Evolutionary conservation across 805 yeast species (phyloP).

Genomic region (Suhomyces faveliae): DNA sequence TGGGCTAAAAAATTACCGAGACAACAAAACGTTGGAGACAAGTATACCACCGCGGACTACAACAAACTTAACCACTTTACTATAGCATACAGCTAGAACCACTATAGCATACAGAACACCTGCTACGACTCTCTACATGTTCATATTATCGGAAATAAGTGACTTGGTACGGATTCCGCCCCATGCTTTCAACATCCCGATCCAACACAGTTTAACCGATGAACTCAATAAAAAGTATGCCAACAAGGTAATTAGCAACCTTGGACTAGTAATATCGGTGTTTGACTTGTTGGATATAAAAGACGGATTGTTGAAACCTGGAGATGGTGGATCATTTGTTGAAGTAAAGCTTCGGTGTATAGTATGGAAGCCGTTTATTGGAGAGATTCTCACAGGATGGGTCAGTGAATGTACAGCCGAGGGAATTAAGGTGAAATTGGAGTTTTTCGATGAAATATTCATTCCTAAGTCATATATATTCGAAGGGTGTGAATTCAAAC

Average conservation of each 20-base stretch:
- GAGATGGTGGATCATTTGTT: slow-evolving; percentile 87
- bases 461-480: slow-evolving; percentile 82
- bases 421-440: slow-evolving; percentile 82
- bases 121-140: slow-evolving; percentile 50
- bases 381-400: slow-evolving; percentile 92
- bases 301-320: slow-evolving; percentile 88
- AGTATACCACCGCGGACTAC: background rate
- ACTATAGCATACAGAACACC: no score
- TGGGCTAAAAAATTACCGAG: background rate
- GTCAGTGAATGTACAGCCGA: slow-evolving; percentile 83
- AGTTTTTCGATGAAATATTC: slow-evolving; percentile 88
- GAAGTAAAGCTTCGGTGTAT: slow-evolving; percentile 72
- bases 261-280: slow-evolving; percentile 80
- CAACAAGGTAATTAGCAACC: slow-evolving; percentile 76
- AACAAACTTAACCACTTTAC: background rate
- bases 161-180: slow-evolving; percentile 91
- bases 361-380: slow-evolving; percentile 91
- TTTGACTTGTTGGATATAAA: slow-evolving; percentile 82
- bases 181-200: slow-evolving; percentile 69
- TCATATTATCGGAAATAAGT: slow-evolving; percentile 73
- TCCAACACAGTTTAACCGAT: slow-evolving; percentile 68
- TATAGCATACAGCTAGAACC: background rate
- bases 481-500: slow-evolving; percentile 65
- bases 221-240: slow-evolving; percentile 84
- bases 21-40: background rate